These are phyloP conservation scores for Capsicum chinense DNA, from an alignment of 257 asterid species.

Conservation along the genomic window DNA sequence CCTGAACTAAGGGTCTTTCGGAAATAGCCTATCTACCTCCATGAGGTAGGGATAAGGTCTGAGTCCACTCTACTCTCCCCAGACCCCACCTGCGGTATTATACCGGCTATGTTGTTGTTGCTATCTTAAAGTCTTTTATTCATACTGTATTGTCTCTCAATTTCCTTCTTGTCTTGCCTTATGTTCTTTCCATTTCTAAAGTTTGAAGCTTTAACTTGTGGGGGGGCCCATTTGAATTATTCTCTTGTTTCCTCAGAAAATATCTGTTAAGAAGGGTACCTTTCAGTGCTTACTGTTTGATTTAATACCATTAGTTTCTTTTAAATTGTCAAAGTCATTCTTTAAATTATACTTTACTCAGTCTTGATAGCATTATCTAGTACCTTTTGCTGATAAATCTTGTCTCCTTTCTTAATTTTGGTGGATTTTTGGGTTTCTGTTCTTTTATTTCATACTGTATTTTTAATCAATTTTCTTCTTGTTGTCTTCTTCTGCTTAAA, in stretches of 20 bases:
- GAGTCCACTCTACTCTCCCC: background rate
- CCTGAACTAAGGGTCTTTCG: background rate
- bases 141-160: background rate
- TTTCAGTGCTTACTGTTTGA: background rate
- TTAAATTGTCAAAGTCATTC: background rate
- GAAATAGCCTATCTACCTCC: background rate
- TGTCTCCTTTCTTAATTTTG: background rate
- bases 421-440: background rate
- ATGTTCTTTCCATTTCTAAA: background rate
- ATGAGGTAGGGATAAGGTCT: background rate
- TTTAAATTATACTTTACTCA: no score
- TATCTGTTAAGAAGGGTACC: background rate
- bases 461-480: background rate
- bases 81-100: accelerated
- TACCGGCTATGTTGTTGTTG: background rate
- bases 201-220: background rate
- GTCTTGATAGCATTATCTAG: background rate
- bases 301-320: background rate
- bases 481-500: background rate
- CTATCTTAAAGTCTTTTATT: background rate
- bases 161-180: background rate
- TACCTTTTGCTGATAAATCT: background rate
- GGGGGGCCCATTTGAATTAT: slow-evolving; percentile 20
- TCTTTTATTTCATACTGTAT: background rate
- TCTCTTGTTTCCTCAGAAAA: background rate